A percentile compares a stretch with the other conserved stretches of the same genome.
Conservation (phyloP, 768 basidiomycete genomes). For the Gymnopilus junonius region DNA sequence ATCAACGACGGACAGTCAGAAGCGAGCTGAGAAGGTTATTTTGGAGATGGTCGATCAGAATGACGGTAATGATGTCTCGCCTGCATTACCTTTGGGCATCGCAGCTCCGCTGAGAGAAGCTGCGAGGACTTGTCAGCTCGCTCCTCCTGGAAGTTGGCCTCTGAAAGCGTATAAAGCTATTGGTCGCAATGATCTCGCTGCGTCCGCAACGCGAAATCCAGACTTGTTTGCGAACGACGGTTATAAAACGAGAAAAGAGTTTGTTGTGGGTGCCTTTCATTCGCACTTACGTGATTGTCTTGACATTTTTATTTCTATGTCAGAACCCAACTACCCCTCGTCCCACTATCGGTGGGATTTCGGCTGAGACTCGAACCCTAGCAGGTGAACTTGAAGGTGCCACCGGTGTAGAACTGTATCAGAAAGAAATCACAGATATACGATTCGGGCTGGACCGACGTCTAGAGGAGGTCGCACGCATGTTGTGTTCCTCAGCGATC, state of each 20-base stretch:
- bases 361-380: slow-evolving; percentile 52
- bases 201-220: slow-evolving; percentile 53
- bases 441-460: slow-evolving; percentile 91
- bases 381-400: slow-evolving; percentile 60
- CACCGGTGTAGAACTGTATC: slow-evolving; percentile 73
- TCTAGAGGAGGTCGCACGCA: slow-evolving; percentile 88
- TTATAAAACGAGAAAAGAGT: slow-evolving; percentile 61
- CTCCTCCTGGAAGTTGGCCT: slow-evolving; percentile 78
- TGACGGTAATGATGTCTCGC: slow-evolving; percentile 51
- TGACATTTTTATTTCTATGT: slow-evolving; percentile 7
- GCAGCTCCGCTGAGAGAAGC: slow-evolving; percentile 85
- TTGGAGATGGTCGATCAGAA: slow-evolving; percentile 54
- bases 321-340: slow-evolving; percentile 58
- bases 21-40: slow-evolving; percentile 71
- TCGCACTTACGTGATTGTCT: not conserved
- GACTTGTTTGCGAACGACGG: slow-evolving; percentile 54
- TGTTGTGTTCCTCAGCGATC: slow-evolving; percentile 81
- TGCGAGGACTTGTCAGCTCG: slow-evolving; percentile 79
- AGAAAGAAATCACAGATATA: slow-evolving; percentile 78
- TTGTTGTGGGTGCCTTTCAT: slow-evolving; percentile 46
- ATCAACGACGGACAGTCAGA: slow-evolving; percentile 52
- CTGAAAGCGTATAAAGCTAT: slow-evolving; percentile 69
- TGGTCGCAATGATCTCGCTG: slow-evolving; percentile 76
- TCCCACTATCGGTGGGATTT: slow-evolving; percentile 54
- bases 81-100: slow-evolving; percentile 68